phyloP scores from a whole-genome alignment of 371 early-diverging fungal genomes.

The Mortierella sp. region DNA sequence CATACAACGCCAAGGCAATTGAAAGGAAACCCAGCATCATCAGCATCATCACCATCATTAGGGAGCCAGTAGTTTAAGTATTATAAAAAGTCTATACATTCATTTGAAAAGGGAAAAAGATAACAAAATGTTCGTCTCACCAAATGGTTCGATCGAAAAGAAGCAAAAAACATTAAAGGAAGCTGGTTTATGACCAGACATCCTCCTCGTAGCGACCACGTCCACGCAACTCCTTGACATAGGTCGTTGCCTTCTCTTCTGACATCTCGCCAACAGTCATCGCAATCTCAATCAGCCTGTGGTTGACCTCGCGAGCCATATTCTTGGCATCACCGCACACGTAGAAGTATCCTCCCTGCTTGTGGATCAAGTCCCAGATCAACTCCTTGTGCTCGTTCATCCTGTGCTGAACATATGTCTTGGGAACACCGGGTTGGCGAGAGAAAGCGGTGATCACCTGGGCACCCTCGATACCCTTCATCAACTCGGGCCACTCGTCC shows the following conservation, averaged over 20 bases:
- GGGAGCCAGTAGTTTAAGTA: neutral
- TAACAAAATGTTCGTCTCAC: neutral
- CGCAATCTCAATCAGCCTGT: conserved; percentile 79
- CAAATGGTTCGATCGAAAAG: conserved; percentile 6
- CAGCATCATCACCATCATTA: too few species aligned
- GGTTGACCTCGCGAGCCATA: conserved; percentile 95
- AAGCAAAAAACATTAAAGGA: neutral
- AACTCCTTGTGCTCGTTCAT: conserved; percentile 72
- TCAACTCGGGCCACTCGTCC: conserved; percentile 84
- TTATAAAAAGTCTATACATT: conserved; percentile 8
- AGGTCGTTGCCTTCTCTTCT: conserved; percentile 79
- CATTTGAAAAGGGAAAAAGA: neutral
- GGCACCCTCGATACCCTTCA: conserved; percentile 67
- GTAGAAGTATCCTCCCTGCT: conserved; percentile 85
- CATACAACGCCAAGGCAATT: neutral
- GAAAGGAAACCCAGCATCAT: neutral
- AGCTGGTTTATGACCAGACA: conserved; percentile 84
- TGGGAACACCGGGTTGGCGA: conserved; percentile 69
- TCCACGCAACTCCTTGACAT: conserved; percentile 86
- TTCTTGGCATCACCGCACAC: conserved; percentile 97
- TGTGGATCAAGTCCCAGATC: conserved; percentile 83
- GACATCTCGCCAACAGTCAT: conserved; percentile 74
- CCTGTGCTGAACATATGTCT: conserved; percentile 93
- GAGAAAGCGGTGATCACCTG: conserved; percentile 90
- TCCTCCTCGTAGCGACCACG: conserved; percentile 94